Evolutionary conservation across 306 rosid genomes (phyloP).

Genomic region (Fagus sylvatica): DNA sequence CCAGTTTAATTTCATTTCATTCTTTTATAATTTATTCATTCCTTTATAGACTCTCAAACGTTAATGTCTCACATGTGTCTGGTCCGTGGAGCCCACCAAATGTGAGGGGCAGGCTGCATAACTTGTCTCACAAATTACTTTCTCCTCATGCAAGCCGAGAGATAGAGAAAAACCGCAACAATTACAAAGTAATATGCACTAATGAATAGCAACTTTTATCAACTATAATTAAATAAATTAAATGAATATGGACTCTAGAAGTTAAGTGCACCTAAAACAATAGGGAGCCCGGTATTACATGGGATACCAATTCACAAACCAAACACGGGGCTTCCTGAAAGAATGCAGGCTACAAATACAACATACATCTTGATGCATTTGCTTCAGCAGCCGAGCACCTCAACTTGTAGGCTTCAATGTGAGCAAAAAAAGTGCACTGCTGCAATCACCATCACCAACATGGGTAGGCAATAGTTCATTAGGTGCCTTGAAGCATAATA

Average conservation of each 20-base stretch:
- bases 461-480: slow-evolving; percentile 7
- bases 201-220: not conserved
- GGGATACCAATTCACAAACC: slow-evolving; percentile 17
- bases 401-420: slow-evolving; percentile 7
- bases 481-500: slow-evolving; percentile 13
- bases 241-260: slow-evolving; percentile 30
- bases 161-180: not conserved
- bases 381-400: slow-evolving; percentile 21
- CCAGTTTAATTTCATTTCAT: too few relatives aligned
- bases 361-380: not conserved
- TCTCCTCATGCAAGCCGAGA: not conserved
- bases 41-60: too few relatives aligned
- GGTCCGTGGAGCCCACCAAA: too few relatives aligned
- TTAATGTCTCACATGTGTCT: too few relatives aligned
- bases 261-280: slow-evolving; percentile 18
- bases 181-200: not conserved
- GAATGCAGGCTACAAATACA: slow-evolving; percentile 19
- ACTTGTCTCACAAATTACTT: too few relatives aligned
- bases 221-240: slow-evolving; percentile 35
- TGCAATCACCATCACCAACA: slow-evolving; percentile 1
- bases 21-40: too few relatives aligned
- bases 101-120: too few relatives aligned
- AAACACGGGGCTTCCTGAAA: slow-evolving; percentile 12
- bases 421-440: slow-evolving; percentile 5
- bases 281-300: not conserved